Percentiles rank a stretch among this genome's conserved stretches.
These are phyloP conservation scores for Aciculosporium take DNA, from an alignment of 2,329 filamentous ascomycete genomes.

Conservation along the genomic window DNA sequence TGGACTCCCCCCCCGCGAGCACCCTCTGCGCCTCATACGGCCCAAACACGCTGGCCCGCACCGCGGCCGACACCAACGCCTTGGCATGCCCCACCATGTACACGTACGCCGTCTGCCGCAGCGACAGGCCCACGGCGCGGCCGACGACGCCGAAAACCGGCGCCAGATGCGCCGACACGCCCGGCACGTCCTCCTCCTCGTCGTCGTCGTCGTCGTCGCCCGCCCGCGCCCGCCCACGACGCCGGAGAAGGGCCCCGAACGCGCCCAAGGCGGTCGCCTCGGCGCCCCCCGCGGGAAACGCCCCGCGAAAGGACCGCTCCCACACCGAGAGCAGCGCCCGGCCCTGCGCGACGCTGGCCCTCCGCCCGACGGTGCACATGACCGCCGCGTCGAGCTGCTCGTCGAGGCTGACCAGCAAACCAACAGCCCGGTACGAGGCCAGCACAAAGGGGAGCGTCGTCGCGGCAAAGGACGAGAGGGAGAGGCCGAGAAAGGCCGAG, in stretches of 20 bases:
- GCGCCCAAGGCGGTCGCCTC: conserved; percentile 18
- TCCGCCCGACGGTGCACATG: conserved; percentile 63
- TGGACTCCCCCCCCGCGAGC: conserved; percentile 48
- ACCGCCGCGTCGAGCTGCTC: conserved; percentile 64
- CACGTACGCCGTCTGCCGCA: conserved; percentile 54
- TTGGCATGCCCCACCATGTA: conserved; percentile 67
- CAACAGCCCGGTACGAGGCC: conserved; percentile 45
- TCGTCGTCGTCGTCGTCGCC: not conserved
- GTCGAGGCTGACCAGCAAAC: conserved; percentile 43
- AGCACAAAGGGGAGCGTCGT: conserved; percentile 64
- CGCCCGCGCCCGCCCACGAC: not conserved
- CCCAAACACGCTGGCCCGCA: conserved; percentile 63
- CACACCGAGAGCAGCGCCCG: conserved; percentile 61
- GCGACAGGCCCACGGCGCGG: conserved; percentile 42
- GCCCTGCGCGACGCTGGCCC: conserved; percentile 63
- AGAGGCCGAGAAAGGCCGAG: conserved; percentile 53
- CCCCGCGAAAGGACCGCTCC: conserved; percentile 51
- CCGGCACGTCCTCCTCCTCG: conserved; percentile 21
- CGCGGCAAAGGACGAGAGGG: conserved; percentile 55
- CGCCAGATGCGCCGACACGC: conserved; percentile 49
- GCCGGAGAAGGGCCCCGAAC: conserved; percentile 23
- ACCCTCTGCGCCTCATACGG: conserved; percentile 68
- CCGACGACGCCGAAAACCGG: conserved; percentile 58
- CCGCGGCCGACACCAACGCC: conserved; percentile 61
- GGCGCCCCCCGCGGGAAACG: conserved; percentile 14